phyloP scores from a whole-genome alignment of 2,329 filamentous ascomycete species.

The Aschersonia sp. region DNA sequence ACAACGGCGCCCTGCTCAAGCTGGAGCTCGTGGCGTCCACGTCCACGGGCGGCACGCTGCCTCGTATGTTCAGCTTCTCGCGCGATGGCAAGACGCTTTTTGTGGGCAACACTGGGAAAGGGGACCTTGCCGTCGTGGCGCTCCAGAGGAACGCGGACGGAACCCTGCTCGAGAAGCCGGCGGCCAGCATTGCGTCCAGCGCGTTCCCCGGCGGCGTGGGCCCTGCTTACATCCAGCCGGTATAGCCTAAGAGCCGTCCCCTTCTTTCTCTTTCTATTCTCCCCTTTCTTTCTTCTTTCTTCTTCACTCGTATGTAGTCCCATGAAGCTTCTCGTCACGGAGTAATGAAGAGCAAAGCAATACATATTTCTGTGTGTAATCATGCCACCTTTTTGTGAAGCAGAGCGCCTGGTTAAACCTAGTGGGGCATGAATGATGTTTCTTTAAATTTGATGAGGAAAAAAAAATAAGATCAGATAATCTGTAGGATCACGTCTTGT shows the following conservation, averaged over 20 bases:
- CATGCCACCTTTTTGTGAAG: too few species aligned
- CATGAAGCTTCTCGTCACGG: too few species aligned
- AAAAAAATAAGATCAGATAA: too few species aligned
- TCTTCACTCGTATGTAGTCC: too few species aligned
- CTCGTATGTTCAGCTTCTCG: conserved; percentile 31
- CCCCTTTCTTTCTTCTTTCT: background rate
- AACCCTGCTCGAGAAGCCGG: conserved; percentile 12
- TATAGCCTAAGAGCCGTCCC: background rate
- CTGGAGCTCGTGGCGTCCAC: conserved; percentile 20
- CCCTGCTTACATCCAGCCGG: conserved; percentile 19
- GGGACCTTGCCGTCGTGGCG: conserved; percentile 23
- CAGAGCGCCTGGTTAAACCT: too few species aligned
- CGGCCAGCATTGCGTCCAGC: conserved; percentile 11
- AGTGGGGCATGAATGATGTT: too few species aligned
- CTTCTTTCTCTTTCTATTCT: background rate
- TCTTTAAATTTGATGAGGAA: too few species aligned
- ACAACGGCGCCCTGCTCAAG: conserved; percentile 8
- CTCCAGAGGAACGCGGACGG: conserved; percentile 14
- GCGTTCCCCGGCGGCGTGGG: conserved; percentile 9
- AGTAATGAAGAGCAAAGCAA: too few species aligned
- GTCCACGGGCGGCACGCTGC: conserved; percentile 20
- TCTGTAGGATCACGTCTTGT: too few species aligned
- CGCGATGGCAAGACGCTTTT: conserved; percentile 24
- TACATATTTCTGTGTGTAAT: too few species aligned
- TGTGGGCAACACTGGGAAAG: conserved; percentile 28